Evolutionary conservation across 768 basidiomycete species (phyloP).

Genomic region (Hericium coralloides): DNA sequence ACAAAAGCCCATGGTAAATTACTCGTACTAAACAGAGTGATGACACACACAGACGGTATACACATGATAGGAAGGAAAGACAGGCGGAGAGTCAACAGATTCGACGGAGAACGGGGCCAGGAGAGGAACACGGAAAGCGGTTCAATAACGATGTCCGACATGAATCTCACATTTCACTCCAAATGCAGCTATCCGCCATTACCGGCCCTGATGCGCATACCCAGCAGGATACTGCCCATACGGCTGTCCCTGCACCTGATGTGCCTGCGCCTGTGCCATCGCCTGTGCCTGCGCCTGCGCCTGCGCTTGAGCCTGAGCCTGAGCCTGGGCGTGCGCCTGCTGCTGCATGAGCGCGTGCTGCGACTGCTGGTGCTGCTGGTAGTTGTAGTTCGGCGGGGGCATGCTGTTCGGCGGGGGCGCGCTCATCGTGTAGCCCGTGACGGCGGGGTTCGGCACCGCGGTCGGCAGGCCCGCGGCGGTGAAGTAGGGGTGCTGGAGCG

Average conservation of each 20-base stretch:
- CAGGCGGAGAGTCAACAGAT: no score
- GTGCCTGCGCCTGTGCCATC: slow-evolving; percentile 19
- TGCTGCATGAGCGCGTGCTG: slow-evolving; percentile 13
- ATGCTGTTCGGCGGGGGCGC: slow-evolving; percentile 30
- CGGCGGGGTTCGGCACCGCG: slow-evolving; percentile 32
- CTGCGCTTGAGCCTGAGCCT: slow-evolving; percentile 12
- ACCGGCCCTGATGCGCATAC: slow-evolving; percentile 6
- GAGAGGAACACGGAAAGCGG: no score
- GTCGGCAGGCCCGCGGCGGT: slow-evolving; percentile 37
- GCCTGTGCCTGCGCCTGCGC: slow-evolving; percentile 29
- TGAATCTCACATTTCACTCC: no score
- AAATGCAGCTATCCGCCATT: neutral
- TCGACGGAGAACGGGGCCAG: no score
- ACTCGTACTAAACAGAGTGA: no score
- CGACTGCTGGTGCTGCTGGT: slow-evolving; percentile 39
- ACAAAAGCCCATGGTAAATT: no score
- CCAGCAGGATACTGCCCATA: slow-evolving; percentile 16
- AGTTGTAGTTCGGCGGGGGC: slow-evolving; percentile 49
- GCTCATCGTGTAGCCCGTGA: slow-evolving; percentile 36
- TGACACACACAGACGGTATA: no score
- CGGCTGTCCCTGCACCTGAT: slow-evolving; percentile 8
- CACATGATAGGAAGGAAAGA: no score
- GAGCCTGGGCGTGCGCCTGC: slow-evolving; percentile 26
- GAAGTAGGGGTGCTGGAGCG: slow-evolving; percentile 90
- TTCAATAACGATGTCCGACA: no score